A percentile compares a stretch with the other conserved stretches of the same genome.
phyloP scores from a whole-genome alignment of 2,329 filamentous ascomycete species.

The Neofusicoccum kwambonambiense region DNA sequence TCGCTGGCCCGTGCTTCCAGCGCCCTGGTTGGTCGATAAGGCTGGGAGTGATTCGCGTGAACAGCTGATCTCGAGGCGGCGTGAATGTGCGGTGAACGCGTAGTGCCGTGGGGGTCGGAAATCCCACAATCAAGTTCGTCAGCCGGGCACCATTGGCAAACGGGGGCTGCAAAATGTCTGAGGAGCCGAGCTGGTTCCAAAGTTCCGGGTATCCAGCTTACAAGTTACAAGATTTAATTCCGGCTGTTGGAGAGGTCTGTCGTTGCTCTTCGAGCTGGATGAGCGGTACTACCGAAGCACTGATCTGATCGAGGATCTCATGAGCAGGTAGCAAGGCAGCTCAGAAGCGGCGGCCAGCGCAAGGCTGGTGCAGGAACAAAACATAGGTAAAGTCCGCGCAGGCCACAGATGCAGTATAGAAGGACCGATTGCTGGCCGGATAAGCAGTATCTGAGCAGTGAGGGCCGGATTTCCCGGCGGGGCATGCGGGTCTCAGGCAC shows the following conservation, averaged over 20 bases:
- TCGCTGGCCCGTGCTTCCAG: neutral
- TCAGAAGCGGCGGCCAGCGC: neutral
- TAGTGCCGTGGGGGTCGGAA: neutral
- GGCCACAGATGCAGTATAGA: neutral
- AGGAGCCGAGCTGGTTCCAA: no score
- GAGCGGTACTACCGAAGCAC: no score
- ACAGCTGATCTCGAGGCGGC: neutral
- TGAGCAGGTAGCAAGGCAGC: no score
- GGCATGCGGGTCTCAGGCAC: neutral
- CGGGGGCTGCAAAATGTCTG: neutral
- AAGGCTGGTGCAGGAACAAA: neutral
- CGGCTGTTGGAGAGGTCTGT: no score
- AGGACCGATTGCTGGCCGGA: neutral
- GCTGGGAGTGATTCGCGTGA: neutral
- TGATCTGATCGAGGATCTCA: no score
- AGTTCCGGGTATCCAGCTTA: no score
- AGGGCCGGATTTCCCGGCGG: neutral
- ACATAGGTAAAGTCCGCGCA: neutral
- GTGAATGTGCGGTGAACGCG: neutral
- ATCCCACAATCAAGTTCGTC: neutral
- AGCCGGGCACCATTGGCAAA: neutral
- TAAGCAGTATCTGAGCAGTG: neutral
- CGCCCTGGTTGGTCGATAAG: neutral
- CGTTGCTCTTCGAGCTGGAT: no score
- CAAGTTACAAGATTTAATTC: no score